phyloP scores from a whole-genome alignment of 441 rosid genomes.

The Sinapis alba region DNA sequence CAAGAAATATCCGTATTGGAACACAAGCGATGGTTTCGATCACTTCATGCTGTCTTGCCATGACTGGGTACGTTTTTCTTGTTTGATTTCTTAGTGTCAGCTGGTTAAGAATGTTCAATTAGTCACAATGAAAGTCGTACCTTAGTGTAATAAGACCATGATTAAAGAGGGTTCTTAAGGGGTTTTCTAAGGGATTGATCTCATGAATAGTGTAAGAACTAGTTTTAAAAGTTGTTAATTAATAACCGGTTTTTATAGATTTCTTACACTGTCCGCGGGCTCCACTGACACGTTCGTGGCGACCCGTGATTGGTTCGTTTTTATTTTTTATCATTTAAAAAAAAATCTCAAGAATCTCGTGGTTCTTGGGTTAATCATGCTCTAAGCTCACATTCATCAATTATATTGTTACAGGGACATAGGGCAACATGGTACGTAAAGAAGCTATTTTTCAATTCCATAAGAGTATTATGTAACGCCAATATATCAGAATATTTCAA shows the following conservation, averaged over 20 bases:
- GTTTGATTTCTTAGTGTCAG: neutral
- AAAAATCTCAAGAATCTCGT: too few relatives aligned
- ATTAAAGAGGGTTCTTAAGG: too few relatives aligned
- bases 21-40: constrained; percentile 60
- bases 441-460: constrained; percentile 52
- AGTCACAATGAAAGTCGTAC: neutral
- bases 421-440: constrained; percentile 39
- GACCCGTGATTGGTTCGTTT: too few relatives aligned
- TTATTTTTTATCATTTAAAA: too few relatives aligned
- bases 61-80: constrained; percentile 56
- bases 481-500: constrained; percentile 64
- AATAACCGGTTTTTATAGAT: too few relatives aligned
- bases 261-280: too few relatives aligned
- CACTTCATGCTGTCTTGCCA: constrained; percentile 71
- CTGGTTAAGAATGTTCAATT: neutral
- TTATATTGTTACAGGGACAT: constrained; percentile 37
- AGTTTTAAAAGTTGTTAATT: too few relatives aligned
- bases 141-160: neutral
- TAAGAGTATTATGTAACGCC: constrained; percentile 67
- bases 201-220: too few relatives aligned
- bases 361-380: too few relatives aligned
- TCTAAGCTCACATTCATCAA: neutral
- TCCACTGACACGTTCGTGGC: too few relatives aligned
- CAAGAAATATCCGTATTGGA: constrained; percentile 55
- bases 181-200: too few relatives aligned